Evolutionary conservation across 495 filamentous ascomycete species (phyloP), one percentile per base, ranked within the genome.

Genomic region (Chaetomium fimeti): DNA sequence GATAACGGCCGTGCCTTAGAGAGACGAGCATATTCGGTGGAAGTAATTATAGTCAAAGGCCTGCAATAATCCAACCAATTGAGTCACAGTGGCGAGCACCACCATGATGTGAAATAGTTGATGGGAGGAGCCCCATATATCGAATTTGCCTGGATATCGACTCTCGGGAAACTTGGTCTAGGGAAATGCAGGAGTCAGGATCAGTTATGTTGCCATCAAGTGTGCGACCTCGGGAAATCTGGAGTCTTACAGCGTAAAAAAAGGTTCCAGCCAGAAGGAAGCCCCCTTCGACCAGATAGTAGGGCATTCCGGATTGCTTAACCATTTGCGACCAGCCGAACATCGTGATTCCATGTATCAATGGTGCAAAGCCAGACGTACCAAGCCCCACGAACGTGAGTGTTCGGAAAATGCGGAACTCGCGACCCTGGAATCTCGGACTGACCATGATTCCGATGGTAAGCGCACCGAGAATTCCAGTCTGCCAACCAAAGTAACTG

Each of bases 381-480:
- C 91, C 91, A 82, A 92, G 90, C 40, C 81, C 80, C 38, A 93
- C 84, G 75, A 94, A 94, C 87, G 92, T 90, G 59, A 78, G 76
- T 9, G 89, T 89, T 53, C 91, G 84, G 71, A 92, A 87, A 11
- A 87, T 87, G n/a, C 91, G 82, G 81, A 84, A 91, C 61, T 16
- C 7, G 29, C 29, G 29, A 32, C 29, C 3, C 29, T 32, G 29
- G 29, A 32, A 32, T 32, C 3, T 32, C 29, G 29, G 29, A 7
- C 29, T 32, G 29, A 32, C 29, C 29, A 32, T 32, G 29, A 32
- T 32, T 32, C 3, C 29, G 29, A 32, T 32, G 29, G 29, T 32
- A 32, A 32, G 29, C 29, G 29, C 29, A 32, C 29, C 29, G 29
- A 32, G 29, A 32, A 32, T 32, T 7, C 29, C 29, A 32, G 29